A percentile compares a stretch with the other conserved stretches of the same genome.
Evolutionary conservation across 371 early-diverging fungal genomes (phyloP).

Genomic region (Rhizomucor miehei): DNA sequence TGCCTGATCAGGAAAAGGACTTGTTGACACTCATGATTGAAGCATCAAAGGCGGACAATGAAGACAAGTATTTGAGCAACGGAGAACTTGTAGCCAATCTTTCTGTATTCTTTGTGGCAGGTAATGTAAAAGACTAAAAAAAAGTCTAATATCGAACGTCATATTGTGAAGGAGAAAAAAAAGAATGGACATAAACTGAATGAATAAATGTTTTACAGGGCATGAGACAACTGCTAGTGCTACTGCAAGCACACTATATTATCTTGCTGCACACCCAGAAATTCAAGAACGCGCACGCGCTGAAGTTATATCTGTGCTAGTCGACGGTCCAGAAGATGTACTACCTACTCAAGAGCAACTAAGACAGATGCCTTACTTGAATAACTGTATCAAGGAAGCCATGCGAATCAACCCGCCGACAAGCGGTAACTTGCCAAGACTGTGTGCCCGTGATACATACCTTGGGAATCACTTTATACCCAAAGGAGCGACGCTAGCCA

Average conservation of each 20-base stretch:
- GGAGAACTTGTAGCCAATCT: constrained; percentile 17
- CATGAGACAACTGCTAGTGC: constrained; percentile 55
- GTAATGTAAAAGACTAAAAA: background rate
- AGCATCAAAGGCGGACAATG: constrained; percentile 3
- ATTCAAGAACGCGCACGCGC: constrained; percentile 46
- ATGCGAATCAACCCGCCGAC: constrained; percentile 42
- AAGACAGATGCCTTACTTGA: constrained; percentile 39
- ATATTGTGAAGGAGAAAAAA: background rate
- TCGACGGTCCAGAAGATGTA: constrained; percentile 33
- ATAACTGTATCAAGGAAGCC: constrained; percentile 37
- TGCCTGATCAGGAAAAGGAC: constrained; percentile 12
- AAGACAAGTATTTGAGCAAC: constrained; percentile 5
- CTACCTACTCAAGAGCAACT: constrained; percentile 44
- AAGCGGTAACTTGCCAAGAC: constrained; percentile 13
- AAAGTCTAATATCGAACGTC: background rate
- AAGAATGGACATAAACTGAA: background rate
- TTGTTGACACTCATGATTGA: constrained; percentile 25
- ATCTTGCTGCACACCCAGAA: constrained; percentile 28
- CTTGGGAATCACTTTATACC: constrained; percentile 37
- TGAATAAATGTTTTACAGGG: constrained; percentile 7
- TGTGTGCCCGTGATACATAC: constrained; percentile 21
- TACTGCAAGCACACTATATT: constrained; percentile 32
- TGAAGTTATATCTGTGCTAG: constrained; percentile 49
- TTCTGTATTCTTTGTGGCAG: constrained; percentile 38
- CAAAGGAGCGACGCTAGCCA: constrained; percentile 30